phyloP scores from a whole-genome alignment of 768 basidiomycete species.

The Pleurotus platypus region DNA sequence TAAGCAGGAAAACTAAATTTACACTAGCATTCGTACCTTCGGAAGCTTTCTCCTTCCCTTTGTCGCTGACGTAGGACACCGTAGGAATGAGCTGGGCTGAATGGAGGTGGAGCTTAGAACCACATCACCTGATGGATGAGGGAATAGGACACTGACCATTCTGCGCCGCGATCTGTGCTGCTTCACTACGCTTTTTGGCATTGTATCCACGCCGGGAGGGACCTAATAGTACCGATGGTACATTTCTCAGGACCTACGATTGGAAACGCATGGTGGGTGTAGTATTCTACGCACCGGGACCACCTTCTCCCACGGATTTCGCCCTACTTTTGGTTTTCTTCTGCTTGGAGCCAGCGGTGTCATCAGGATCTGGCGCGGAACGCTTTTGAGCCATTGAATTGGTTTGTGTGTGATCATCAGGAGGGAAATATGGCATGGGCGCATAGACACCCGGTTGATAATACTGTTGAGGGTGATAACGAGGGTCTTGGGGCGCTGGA shows the following conservation, averaged over 20 bases:
- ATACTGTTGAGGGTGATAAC: constrained; percentile 24
- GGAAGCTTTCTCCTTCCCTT: constrained; percentile 42
- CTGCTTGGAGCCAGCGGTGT: constrained; percentile 35
- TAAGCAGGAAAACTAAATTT: neutral
- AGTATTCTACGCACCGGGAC: constrained; percentile 13
- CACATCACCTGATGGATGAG: constrained; percentile 1
- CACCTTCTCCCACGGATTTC: constrained; percentile 26
- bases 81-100: constrained; percentile 44
- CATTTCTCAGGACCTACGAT: neutral
- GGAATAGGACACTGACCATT: constrained; percentile 9
- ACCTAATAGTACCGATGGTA: constrained; percentile 18
- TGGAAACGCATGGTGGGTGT: constrained; percentile 12
- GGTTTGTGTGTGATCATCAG: constrained; percentile 2
- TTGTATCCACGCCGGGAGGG: constrained; percentile 66
- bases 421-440: neutral
- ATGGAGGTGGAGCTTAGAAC: constrained; percentile 11
- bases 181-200: constrained; percentile 70
- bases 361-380: constrained; percentile 31
- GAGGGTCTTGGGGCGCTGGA: constrained; percentile 16
- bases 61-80: constrained; percentile 40
- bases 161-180: constrained; percentile 54
- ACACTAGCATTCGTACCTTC: constrained; percentile 27
- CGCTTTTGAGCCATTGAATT: constrained; percentile 25
- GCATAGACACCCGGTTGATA: constrained; percentile 11
- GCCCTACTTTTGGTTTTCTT: constrained; percentile 43